Evolutionary conservation across 2,329 filamentous ascomycete genomes (phyloP).

Genomic region (Tolypocladium endophyticum): DNA sequence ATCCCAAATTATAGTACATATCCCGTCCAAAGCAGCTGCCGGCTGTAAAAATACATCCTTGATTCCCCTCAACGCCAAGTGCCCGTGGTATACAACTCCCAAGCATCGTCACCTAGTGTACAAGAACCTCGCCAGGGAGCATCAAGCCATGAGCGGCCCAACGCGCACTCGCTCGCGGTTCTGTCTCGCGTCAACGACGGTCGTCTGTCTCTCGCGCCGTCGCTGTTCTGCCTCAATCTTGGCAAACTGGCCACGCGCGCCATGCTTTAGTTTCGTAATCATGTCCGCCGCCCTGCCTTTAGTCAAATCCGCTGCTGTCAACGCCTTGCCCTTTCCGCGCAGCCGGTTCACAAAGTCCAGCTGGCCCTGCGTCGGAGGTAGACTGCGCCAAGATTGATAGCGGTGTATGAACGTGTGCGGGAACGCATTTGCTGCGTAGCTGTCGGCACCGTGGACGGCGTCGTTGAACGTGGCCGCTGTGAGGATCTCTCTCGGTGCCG

Average conservation of each 20-base stretch:
- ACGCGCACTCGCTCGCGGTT: constrained; percentile 43
- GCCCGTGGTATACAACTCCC: background rate
- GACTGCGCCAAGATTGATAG: constrained; percentile 58
- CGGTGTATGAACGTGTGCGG: constrained; percentile 56
- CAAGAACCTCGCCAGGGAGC: background rate
- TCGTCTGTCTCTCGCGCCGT: constrained; percentile 28
- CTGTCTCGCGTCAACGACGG: constrained; percentile 27
- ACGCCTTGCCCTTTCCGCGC: constrained; percentile 37
- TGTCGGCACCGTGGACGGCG: constrained; percentile 79
- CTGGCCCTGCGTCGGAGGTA: constrained; percentile 54
- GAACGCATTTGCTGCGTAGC: constrained; percentile 58
- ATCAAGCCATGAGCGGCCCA: constrained; percentile 34
- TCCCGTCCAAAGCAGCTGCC: background rate
- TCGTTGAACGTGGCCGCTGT: constrained; percentile 55
- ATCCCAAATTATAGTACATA: background rate
- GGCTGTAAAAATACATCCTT: background rate
- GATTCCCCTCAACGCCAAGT: background rate
- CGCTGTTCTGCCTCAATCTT: constrained; percentile 41
- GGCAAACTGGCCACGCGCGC: constrained; percentile 56
- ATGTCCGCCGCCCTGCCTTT: constrained; percentile 80
- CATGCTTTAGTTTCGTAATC: constrained; percentile 86
- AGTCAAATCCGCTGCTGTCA: constrained; percentile 49
- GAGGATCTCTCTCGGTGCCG: constrained; percentile 58
- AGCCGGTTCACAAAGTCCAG: constrained; percentile 61
- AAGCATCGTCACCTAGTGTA: background rate